Conservation (phyloP, 768 basidiomycete genomes). For the Tulasnella sp. region DNA sequence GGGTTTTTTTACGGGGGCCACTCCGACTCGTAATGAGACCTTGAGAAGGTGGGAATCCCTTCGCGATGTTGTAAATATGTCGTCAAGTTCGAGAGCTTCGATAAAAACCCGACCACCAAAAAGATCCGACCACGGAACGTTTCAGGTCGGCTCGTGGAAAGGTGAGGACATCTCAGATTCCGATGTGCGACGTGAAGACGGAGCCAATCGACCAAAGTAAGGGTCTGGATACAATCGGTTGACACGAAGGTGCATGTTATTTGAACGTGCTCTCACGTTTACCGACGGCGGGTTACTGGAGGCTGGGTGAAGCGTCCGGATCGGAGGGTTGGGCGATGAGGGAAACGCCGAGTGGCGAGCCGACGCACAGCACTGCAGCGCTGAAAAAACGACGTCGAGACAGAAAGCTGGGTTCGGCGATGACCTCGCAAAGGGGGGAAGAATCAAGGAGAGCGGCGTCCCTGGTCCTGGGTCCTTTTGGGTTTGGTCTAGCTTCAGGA, state of each 20-base stretch:
- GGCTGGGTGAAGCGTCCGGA: not conserved
- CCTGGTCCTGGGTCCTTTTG: slow-evolving; percentile 11
- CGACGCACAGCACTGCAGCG: not conserved
- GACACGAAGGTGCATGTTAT: not conserved
- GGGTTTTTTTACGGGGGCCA: not conserved
- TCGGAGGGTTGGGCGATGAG: not conserved
- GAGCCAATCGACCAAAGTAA: not conserved
- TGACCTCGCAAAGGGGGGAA: not conserved
- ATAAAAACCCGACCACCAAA: not conserved
- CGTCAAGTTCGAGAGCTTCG: not conserved
- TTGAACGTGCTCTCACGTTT: not conserved
- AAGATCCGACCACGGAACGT: not conserved
- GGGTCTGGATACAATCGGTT: not conserved
- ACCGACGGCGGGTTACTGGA: not conserved
- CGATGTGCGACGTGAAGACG: not conserved
- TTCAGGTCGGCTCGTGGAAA: not conserved
- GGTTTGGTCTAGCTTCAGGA: not conserved
- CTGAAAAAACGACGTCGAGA: slow-evolving; percentile 1
- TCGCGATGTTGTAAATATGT: not conserved
- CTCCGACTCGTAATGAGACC: not conserved
- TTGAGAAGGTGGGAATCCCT: not conserved
- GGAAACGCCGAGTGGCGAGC: not conserved
- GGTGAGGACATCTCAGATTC: slow-evolving; percentile 3
- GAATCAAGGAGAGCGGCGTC: not conserved
- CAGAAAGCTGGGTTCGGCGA: not conserved